phyloP scores from a whole-genome alignment of 257 asterid species.

The Cinchona pubescens region DNA sequence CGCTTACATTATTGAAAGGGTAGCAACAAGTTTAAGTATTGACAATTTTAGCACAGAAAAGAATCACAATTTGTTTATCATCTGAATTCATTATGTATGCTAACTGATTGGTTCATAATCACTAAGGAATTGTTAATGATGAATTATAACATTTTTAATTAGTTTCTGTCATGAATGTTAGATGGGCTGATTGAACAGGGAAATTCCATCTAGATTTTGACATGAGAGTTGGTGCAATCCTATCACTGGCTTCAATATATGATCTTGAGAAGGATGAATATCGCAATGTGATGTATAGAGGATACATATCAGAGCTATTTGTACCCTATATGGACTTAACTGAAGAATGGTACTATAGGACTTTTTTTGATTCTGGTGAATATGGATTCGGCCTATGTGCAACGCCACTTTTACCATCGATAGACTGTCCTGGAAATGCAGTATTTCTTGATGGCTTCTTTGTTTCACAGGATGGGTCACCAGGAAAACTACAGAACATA shows the following conservation, averaged over 20 bases:
- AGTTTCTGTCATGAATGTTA: constrained; percentile 16
- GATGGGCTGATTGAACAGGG: constrained; percentile 84
- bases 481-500: constrained; percentile 31
- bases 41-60: neutral
- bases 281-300: constrained; percentile 67
- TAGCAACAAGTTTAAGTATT: no score
- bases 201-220: constrained; percentile 55
- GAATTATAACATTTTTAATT: no score
- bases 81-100: neutral
- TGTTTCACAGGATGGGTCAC: constrained; percentile 43
- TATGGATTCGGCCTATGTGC: constrained; percentile 51
- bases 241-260: constrained; percentile 57
- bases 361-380: constrained; percentile 69
- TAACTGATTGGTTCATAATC: neutral
- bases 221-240: constrained; percentile 65
- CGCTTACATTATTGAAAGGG: no score
- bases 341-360: constrained; percentile 64
- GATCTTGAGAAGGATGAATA: constrained; percentile 39
- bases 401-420: constrained; percentile 47
- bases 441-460: constrained; percentile 54
- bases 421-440: constrained; percentile 64
- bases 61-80: neutral
- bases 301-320: constrained; percentile 60
- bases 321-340: constrained; percentile 78
- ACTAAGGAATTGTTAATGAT: neutral